Percentiles rank a stretch among this genome's conserved stretches.
Conservation (phyloP, 2,329 filamentous ascomycete genomes). For the Aureobasidium sp. region DNA sequence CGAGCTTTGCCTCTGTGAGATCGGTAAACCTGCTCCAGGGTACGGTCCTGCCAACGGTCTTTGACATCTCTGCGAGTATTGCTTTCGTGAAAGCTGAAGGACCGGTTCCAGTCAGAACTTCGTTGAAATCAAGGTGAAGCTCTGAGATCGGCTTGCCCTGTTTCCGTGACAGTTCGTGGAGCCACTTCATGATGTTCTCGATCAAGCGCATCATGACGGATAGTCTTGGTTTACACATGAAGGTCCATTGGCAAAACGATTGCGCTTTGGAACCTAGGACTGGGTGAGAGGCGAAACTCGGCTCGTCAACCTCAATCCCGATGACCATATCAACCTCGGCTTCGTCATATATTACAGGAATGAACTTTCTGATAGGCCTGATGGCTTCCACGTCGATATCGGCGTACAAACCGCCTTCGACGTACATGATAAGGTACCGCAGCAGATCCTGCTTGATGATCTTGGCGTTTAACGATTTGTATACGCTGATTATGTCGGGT, state of each 20-base stretch:
- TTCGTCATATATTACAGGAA: constrained; percentile 52
- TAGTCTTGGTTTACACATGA: constrained; percentile 56
- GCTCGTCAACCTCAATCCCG: constrained; percentile 60
- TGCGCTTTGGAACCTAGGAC: constrained; percentile 57
- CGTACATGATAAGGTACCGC: constrained; percentile 57
- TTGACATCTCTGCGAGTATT: constrained; percentile 56
- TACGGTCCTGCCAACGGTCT: constrained; percentile 35
- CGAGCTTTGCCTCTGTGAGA: constrained; percentile 54
- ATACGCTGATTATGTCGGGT: constrained; percentile 54
- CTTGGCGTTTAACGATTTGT: constrained; percentile 48
- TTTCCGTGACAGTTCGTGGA: constrained; percentile 47
- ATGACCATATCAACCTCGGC: constrained; percentile 57
- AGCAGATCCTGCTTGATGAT: constrained; percentile 58
- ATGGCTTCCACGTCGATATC: constrained; percentile 51
- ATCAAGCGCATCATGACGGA: constrained; percentile 59
- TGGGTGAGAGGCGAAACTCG: constrained; percentile 51
- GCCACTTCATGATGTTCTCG: constrained; percentile 58
- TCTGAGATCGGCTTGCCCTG: constrained; percentile 51
- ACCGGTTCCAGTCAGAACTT: constrained; percentile 60
- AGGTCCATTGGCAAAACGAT: constrained; percentile 66
- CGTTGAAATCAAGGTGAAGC: constrained; percentile 57
- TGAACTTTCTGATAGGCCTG: constrained; percentile 45
- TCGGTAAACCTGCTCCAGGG: constrained; percentile 57
- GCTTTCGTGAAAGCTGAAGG: constrained; percentile 59
- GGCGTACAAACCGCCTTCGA: constrained; percentile 52